phyloP scores from a whole-genome alignment of 306 rosid species.

The Dicorynia guianensis region DNA sequence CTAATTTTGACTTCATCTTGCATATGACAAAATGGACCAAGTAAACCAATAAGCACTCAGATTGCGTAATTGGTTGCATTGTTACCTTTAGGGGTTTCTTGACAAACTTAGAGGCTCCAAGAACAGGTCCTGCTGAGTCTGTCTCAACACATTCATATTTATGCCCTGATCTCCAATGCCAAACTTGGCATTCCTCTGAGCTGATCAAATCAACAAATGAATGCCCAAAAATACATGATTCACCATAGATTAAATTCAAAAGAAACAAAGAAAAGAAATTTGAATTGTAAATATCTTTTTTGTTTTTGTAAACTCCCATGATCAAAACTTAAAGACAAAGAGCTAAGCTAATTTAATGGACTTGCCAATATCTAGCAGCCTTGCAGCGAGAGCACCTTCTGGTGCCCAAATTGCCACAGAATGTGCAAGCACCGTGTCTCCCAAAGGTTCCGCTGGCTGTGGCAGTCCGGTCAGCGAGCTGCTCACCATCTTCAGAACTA shows the following conservation, averaged over 20 bases:
- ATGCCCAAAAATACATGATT: neutral
- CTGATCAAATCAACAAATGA: constrained; percentile 1
- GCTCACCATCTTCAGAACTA: neutral
- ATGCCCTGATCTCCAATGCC: neutral
- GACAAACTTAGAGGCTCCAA: neutral
- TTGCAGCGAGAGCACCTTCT: neutral
- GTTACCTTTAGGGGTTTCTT: constrained; percentile 36
- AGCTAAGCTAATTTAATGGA: neutral
- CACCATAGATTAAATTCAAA: neutral
- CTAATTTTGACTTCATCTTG: constrained; percentile 7
- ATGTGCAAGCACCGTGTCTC: constrained; percentile 32
- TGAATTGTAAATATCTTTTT: no score
- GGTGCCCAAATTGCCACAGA: constrained; percentile 34
- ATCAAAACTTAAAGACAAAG: no score
- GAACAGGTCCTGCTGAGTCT: neutral
- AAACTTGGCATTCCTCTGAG: neutral
- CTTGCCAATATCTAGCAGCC: neutral
- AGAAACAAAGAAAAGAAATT: no score
- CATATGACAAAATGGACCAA: constrained; percentile 16
- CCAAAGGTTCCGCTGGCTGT: neutral
- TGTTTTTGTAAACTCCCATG: no score
- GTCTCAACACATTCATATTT: neutral
- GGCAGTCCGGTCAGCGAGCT: neutral
- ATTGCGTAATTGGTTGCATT: no score
- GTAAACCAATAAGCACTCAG: neutral